Conservation (phyloP, 2,329 filamentous ascomycete genomes). For the Cadophora sp. region DNA sequence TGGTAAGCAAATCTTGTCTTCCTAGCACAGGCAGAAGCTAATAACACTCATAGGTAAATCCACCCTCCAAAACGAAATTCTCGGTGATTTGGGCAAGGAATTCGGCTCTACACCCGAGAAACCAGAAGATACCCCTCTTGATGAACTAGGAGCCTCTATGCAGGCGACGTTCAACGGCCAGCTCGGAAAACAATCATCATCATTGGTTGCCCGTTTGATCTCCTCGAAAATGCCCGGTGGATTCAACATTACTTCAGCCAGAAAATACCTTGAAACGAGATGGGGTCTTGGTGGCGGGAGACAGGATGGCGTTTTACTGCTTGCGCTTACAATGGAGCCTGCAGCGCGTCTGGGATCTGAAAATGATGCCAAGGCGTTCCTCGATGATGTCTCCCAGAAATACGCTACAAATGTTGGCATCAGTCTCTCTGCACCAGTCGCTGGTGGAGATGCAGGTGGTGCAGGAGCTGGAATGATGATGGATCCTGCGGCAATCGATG, state of each 20-base stretch:
- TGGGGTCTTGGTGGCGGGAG: conserved; percentile 89
- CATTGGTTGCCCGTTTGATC: conserved; percentile 90
- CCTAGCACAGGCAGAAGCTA: conserved; percentile 10
- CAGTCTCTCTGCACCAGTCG: conserved; percentile 77
- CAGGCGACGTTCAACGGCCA: conserved; percentile 99
- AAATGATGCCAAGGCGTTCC: conserved; percentile 87
- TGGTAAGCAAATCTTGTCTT: conserved; percentile 63
- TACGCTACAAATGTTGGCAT: conserved; percentile 87
- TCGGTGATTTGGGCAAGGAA: conserved; percentile 97
- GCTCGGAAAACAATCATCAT: conserved; percentile 94
- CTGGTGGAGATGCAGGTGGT: conserved; percentile 74
- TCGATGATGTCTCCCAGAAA: conserved; percentile 88
- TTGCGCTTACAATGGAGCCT: conserved; percentile 94
- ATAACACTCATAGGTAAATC: conserved; percentile 76
- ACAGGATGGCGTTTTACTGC: conserved; percentile 87
- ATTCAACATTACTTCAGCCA: conserved; percentile 95
- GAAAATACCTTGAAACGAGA: conserved; percentile 93
- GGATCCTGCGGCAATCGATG: conserved; percentile 96
- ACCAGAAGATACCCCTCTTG: conserved; percentile 94
- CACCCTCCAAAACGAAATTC: conserved; percentile 97
- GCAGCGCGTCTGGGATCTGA: conserved; percentile 87
- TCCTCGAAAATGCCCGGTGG: conserved; percentile 99
- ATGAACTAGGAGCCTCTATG: conserved; percentile 94
- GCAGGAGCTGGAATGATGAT: conserved; percentile 95
- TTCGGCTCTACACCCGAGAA: conserved; percentile 98